phyloP scores from a whole-genome alignment of 352 stramenopile genomes.

The Phytophthora kernoviae region DNA sequence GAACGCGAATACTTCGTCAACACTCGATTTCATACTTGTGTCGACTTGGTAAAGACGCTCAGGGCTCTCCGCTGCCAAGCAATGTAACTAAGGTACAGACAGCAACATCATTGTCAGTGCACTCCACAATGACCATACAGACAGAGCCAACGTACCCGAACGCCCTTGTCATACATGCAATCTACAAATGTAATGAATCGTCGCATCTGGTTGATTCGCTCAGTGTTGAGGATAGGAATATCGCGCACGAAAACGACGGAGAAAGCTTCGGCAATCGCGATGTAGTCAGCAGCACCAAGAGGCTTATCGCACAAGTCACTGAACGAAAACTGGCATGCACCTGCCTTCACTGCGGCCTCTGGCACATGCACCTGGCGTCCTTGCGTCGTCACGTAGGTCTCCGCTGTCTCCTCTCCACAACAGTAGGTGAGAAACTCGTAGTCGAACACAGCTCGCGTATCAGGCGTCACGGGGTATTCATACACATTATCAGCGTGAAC shows the following conservation, averaged over 20 bases:
- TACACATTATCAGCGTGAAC: slow-evolving; percentile 78
- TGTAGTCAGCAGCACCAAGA: slow-evolving; percentile 94
- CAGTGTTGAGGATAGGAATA: slow-evolving; percentile 88
- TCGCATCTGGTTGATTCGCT: slow-evolving; percentile 92
- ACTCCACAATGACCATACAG: neutral
- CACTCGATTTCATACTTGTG: slow-evolving; percentile 51
- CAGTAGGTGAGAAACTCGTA: slow-evolving; percentile 70
- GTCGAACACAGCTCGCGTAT: slow-evolving; percentile 63
- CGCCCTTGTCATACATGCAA: slow-evolving; percentile 95
- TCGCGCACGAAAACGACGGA: slow-evolving; percentile 91
- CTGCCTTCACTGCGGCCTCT: slow-evolving; percentile 50
- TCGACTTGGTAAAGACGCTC: slow-evolving; percentile 74
- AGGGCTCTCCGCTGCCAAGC: slow-evolving; percentile 58
- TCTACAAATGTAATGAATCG: slow-evolving; percentile 99
- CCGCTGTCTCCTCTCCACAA: slow-evolving; percentile 48
- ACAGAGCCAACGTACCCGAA: slow-evolving; percentile 50
- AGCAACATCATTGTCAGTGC: slow-evolving; percentile 9
- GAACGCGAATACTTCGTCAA: slow-evolving; percentile 87
- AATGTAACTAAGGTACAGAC: slow-evolving; percentile 64
- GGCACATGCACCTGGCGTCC: slow-evolving; percentile 68
- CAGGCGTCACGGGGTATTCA: slow-evolving; percentile 51
- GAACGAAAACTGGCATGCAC: slow-evolving; percentile 94
- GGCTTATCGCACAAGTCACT: slow-evolving; percentile 95
- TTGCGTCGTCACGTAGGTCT: slow-evolving; percentile 67
- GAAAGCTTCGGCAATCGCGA: slow-evolving; percentile 90